Evolutionary conservation across 164 flowering plant genomes (phyloP), one percentile per base, ranked within the genome.

Genomic region (Warburgia ugandensis): DNA sequence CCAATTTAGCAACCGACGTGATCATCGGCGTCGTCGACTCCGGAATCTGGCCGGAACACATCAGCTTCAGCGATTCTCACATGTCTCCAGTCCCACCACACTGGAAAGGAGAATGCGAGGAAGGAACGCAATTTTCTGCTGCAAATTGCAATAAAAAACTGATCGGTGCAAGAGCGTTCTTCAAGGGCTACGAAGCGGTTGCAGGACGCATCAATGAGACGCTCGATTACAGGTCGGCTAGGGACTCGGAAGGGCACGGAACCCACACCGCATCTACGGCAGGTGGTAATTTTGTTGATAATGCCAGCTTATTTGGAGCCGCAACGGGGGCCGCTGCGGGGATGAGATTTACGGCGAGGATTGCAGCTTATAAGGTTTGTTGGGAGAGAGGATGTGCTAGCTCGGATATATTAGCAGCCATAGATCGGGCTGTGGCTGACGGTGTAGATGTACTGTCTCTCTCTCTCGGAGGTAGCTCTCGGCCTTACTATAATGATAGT

Each of bases 231-330:
- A 57, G 69, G 36, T 81, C 96, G 0, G 54, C 96, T 0, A 54
- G 86, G 17, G 94, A 84, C 44, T 43, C 73, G 0, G 51, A 68
- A 10, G 96, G 96, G 3, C 96, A 84, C 48, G 90, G 96, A 2
- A 84, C 96, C 5, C 96, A 86, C 68, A 83, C 96, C 6, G 78
- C 96, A 20, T 78, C 92, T 5, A 87, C 87, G 0, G 87, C 79
- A 7, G 92, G 75, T 0, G 96, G 96, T 1, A 67, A 64, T 58
- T 30, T 72, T 9, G 78, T 84, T 0, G 28, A 45, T 0, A 63
- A 65, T 0, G 89, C 87, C 0, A 76, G 52, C 70, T 38, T 75
- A 44, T 67, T 75, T 6, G 84, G 90, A 11, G 25, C 72, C 37
- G 94, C 87, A 32, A 73, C 70, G 6, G 96, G 94, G 4, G 14